These are phyloP conservation scores for Hyaloscypha hepaticicola DNA, from an alignment of 495 filamentous ascomycete species.

Conservation along the genomic window DNA sequence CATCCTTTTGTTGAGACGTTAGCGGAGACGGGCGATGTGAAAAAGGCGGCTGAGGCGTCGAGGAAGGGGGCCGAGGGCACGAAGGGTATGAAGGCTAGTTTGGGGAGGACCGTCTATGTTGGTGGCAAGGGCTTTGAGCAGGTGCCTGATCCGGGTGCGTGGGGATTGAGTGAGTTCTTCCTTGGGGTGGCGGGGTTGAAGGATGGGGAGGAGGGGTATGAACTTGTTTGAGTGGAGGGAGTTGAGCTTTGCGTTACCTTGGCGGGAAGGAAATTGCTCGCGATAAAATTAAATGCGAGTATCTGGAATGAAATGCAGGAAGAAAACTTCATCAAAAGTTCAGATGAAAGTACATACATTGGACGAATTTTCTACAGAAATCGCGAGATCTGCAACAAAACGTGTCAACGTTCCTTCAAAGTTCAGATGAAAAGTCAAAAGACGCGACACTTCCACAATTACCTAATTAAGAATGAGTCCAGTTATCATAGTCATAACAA, in stretches of 20 bases:
- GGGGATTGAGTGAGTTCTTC: slow-evolving; percentile 79
- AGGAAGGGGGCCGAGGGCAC: slow-evolving; percentile 76
- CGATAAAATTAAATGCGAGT: no score
- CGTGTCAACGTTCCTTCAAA: no score
- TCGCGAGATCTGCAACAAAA: no score
- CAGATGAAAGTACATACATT: no score
- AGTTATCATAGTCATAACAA: not conserved
- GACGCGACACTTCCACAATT: no score
- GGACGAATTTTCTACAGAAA: not conserved
- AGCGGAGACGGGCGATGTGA: slow-evolving; percentile 57
- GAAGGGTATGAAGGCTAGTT: slow-evolving; percentile 84
- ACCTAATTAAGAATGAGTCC: no score
- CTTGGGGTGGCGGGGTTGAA: slow-evolving; percentile 60
- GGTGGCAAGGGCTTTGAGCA: slow-evolving; percentile 77
- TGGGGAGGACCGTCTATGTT: slow-evolving; percentile 90
- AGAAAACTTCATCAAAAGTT: no score
- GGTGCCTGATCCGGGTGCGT: slow-evolving; percentile 90
- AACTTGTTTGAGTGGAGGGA: slow-evolving; percentile 28
- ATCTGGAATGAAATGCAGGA: not conserved
- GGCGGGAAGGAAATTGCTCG: not conserved
- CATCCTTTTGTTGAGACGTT: slow-evolving; percentile 81
- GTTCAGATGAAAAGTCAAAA: no score
- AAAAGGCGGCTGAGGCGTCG: slow-evolving; percentile 71
- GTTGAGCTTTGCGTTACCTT: not conserved
- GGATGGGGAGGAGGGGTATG: slow-evolving; percentile 19